Conservation (phyloP, 1,284 basidiomycete genomes). For the Termitomyces sp. region DNA sequence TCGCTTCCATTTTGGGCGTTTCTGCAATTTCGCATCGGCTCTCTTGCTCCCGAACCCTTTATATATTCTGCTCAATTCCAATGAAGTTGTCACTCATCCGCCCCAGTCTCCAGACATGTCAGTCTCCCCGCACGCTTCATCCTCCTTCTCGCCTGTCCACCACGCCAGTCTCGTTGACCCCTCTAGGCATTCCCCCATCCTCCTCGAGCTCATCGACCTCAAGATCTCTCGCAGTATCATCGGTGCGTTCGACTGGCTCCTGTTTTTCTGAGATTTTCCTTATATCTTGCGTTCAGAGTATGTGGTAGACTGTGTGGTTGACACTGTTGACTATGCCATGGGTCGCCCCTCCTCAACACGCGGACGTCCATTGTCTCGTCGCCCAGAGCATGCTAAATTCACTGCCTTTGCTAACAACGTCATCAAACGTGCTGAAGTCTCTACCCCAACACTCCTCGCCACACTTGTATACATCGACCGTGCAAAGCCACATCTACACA, state of each 20-base stretch:
- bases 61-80: constrained; percentile 26
- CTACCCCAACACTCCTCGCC: constrained; percentile 56
- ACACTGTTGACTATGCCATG: constrained; percentile 70
- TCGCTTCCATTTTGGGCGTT: constrained; percentile 13
- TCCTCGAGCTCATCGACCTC: constrained; percentile 58
- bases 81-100: constrained; percentile 23
- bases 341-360: constrained; percentile 48
- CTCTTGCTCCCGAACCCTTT: constrained; percentile 29
- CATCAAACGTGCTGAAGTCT: constrained; percentile 62
- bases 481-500: constrained; percentile 67
- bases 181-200: constrained; percentile 51
- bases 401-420: constrained; percentile 58
- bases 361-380: constrained; percentile 42
- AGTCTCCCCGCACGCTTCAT: constrained; percentile 17
- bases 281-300: constrained; percentile 43
- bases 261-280: constrained; percentile 4
- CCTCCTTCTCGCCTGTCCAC: constrained; percentile 41
- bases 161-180: constrained; percentile 60
- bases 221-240: constrained; percentile 54
- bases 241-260: constrained; percentile 38
- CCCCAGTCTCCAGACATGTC: constrained; percentile 18
- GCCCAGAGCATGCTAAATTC: constrained; percentile 51
- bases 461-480: constrained; percentile 67
- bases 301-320: constrained; percentile 57
- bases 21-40: constrained; percentile 24